Conservation (phyloP, 2,329 filamentous ascomycete species). For the Ilyonectria robusta region DNA sequence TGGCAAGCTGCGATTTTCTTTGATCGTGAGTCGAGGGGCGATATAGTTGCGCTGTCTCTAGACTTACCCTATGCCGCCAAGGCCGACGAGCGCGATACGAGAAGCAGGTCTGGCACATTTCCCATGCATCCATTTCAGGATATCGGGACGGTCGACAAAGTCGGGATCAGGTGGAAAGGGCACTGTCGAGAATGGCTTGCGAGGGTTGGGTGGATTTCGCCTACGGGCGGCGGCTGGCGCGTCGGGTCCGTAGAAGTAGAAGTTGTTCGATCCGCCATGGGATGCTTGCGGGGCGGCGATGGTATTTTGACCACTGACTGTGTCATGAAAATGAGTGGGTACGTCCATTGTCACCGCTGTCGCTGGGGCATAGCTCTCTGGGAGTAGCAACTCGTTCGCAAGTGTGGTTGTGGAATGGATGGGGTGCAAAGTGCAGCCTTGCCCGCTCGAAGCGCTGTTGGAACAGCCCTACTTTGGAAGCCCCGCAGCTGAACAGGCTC, state of each 20-base stretch:
- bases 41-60: neutral
- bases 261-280: neutral
- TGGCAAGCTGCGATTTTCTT: constrained; percentile 31
- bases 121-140: neutral
- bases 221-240: too few relatives aligned
- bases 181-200: neutral
- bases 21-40: neutral
- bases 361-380: neutral
- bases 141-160: constrained; percentile 6
- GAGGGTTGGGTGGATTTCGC: neutral
- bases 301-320: neutral
- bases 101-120: neutral
- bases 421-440: neutral
- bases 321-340: neutral
- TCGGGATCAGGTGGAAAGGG: constrained; percentile 9
- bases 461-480: neutral
- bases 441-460: neutral
- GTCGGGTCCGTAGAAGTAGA: neutral
- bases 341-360: neutral
- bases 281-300: neutral
- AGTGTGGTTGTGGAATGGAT: neutral
- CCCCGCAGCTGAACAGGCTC: too few relatives aligned
- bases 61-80: constrained; percentile 16
- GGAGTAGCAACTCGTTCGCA: neutral
- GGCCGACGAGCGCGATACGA: constrained; percentile 6